phyloP scores from a whole-genome alignment of 257 asterid genomes.

The Echites panduratus region DNA sequence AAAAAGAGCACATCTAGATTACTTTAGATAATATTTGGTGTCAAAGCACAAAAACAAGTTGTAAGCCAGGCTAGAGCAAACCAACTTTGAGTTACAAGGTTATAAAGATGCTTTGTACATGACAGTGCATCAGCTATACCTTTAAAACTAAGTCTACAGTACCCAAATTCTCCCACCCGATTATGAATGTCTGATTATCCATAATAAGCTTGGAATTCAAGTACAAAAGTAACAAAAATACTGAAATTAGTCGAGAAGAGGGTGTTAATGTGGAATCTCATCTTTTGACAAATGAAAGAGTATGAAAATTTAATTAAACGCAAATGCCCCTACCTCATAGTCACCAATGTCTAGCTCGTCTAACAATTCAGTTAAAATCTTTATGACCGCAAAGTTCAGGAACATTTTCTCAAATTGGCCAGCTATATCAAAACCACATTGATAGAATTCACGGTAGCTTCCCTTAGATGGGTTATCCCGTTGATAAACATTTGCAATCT shows the following conservation, averaged over 20 bases:
- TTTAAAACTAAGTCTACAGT: neutral
- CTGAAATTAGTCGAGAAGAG: neutral
- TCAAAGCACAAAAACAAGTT: neutral
- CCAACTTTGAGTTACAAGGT: neutral
- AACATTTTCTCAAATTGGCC: slow-evolving; percentile 94
- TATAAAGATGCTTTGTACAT: neutral
- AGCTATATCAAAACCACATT: slow-evolving; percentile 91
- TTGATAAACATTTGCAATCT: slow-evolving; percentile 91
- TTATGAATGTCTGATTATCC: neutral
- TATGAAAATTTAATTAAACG: neutral
- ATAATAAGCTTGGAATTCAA: neutral
- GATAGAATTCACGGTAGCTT: slow-evolving; percentile 94
- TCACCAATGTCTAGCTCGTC: slow-evolving; percentile 86
- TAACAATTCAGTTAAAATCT: slow-evolving; percentile 78
- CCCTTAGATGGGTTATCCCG: slow-evolving; percentile 98
- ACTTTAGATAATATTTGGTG: neutral
- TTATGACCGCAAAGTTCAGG: slow-evolving; percentile 89
- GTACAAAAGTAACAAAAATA: neutral
- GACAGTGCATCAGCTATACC: neutral
- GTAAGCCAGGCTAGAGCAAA: neutral
- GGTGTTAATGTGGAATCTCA: neutral
- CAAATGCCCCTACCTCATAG: slow-evolving; percentile 52
- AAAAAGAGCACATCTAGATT: slow-evolving; percentile 1
- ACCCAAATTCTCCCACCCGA: neutral
- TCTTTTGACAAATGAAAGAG: neutral